Base-by-base conservation (phyloP, 2,329 filamentous ascomycete genomes). In the Fonsecaea multimorphosa region DNA sequence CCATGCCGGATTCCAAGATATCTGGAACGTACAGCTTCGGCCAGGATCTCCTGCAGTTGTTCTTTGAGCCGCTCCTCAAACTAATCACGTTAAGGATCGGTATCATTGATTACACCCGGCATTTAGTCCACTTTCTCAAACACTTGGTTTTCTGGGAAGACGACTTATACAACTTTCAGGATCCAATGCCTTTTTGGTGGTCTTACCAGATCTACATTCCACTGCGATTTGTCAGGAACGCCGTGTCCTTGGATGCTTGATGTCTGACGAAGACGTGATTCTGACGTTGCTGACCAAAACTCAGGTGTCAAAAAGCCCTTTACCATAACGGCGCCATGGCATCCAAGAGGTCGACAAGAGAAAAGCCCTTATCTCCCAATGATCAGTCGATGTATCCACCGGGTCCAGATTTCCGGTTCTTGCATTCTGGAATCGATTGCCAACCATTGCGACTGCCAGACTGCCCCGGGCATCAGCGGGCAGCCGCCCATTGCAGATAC, bases 1-100 rank as follows among this genome's bases (percentile, higher is more conserved):
- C 58, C 3, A 58, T 55, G 36, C 55, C 54, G 5, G 44, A 40
- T 31, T 51, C 44, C 8, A 52, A 34, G 31, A 46, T 55, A 12
- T 16, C 54, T 53, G 81, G 67, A 1, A 83, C 82, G 70, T 90
- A 89, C 75, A 91, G 88, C 87, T 74, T 89, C 19, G 86, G 84
- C 0, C 87, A 91, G 68, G 89, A 91, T 63, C 56, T 91, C 0
- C 77, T 87, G 1, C 78, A 81, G 1, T 76, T 83, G 1, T 73
- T 87, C 0, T 49, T 88, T 0, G 73, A 82, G 0, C 86, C 84
- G 0, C 65, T 85, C 0, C 70, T 81, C 7, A 72, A 77, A 1
- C 71, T 81, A 1, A 19, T 83, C 11, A 66, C 74, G 1, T 60
- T 68, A 24, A 52, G 54, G 27, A 66, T 31, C 27, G 54, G 58